Percentiles rank a stretch among this genome's conserved stretches.
These are phyloP conservation scores for Bremia lactucae DNA, from an alignment of 352 stramenopile species.

Conservation along the genomic window DNA sequence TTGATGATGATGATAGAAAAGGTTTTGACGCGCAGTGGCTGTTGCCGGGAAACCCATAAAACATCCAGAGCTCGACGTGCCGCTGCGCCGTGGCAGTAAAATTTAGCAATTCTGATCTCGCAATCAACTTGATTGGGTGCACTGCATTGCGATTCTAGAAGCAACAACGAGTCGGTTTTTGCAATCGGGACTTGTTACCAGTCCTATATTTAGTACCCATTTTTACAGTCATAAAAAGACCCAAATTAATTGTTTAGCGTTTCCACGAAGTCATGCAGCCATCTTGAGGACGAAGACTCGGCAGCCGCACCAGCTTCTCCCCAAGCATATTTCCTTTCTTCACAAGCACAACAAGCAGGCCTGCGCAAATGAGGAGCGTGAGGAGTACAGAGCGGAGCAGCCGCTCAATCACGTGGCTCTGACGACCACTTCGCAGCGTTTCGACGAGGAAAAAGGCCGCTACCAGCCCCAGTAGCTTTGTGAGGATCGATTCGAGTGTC, in stretches of 20 bases:
- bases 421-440: conserved; percentile 27
- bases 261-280: conserved; percentile 73
- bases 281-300: conserved; percentile 54
- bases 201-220: too few relatives aligned
- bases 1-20: too few relatives aligned
- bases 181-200: too few relatives aligned
- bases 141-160: conserved; percentile 15
- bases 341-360: conserved; percentile 46
- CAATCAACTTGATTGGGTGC: conserved; percentile 23
- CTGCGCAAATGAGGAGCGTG: conserved; percentile 34
- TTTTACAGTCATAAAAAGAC: too few relatives aligned
- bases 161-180: too few relatives aligned
- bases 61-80: too few relatives aligned
- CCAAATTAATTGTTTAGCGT: conserved; percentile 19
- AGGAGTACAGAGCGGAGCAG: conserved; percentile 43
- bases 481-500: conserved; percentile 44
- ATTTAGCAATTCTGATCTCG: conserved; percentile 9
- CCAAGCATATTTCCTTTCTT: conserved; percentile 70
- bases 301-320: conserved; percentile 53
- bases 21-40: too few relatives aligned
- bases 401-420: conserved; percentile 42
- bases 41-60: too few relatives aligned
- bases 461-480: conserved; percentile 41
- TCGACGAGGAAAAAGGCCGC: conserved; percentile 53
- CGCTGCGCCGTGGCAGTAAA: too few relatives aligned